Evolutionary conservation across 257 asterid species (phyloP).

Genomic region (Ehretia macrophylla): DNA sequence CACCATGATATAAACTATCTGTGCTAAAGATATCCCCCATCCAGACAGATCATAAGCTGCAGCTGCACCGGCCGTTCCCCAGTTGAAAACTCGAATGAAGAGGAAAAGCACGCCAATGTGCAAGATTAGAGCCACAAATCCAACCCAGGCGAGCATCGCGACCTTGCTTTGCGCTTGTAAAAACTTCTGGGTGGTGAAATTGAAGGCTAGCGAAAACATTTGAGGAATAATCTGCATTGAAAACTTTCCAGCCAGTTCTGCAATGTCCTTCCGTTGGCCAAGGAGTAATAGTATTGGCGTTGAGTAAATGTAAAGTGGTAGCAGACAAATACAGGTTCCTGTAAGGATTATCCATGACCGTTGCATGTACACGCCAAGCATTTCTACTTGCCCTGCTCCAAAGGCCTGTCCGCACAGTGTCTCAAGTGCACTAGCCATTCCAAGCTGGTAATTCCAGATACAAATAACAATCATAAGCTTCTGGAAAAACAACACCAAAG

Average conservation of each 20-base stretch:
- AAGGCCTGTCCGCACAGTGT: constrained; percentile 93
- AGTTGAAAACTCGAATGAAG: constrained; percentile 55
- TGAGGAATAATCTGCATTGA: constrained; percentile 75
- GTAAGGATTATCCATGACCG: constrained; percentile 77
- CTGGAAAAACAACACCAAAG: neutral
- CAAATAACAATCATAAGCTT: neutral
- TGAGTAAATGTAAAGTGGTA: constrained; percentile 71
- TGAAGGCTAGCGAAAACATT: constrained; percentile 64
- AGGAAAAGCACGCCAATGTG: constrained; percentile 49
- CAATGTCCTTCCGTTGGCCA: constrained; percentile 77
- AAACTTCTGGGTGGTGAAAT: constrained; percentile 88
- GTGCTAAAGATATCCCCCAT: constrained; percentile 75
- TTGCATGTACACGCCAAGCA: constrained; percentile 86
- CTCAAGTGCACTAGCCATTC: constrained; percentile 97
- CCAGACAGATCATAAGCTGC: constrained; percentile 78
- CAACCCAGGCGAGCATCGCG: constrained; percentile 72
- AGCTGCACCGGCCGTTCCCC: constrained; percentile 95
- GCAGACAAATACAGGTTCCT: constrained; percentile 50
- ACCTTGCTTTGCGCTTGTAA: constrained; percentile 89
- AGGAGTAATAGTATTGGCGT: constrained; percentile 54
- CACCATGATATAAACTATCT: constrained; percentile 60
- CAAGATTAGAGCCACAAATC: constrained; percentile 47
- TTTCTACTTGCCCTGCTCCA: constrained; percentile 79
- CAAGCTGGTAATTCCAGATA: constrained; percentile 43
- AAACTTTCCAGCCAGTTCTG: constrained; percentile 72